Evolutionary conservation across 495 filamentous ascomycete species (phyloP).

Genomic region (Aspergillus sparsus): DNA sequence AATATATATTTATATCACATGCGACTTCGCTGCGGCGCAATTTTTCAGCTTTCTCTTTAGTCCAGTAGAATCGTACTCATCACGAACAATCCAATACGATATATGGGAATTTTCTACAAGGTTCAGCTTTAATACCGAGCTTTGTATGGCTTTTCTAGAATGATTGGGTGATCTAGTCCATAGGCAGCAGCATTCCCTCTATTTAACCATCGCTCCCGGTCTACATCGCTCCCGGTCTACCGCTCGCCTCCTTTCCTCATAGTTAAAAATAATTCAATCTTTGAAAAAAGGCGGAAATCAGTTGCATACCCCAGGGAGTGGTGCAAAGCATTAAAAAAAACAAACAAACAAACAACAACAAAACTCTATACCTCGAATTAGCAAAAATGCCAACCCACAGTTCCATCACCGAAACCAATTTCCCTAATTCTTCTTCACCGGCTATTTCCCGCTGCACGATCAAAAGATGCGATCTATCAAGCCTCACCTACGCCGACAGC

Average conservation of each 20-base stretch:
- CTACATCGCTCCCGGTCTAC: not conserved
- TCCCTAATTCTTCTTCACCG: constrained; percentile 19
- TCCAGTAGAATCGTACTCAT: not conserved
- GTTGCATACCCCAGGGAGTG: too few relatives aligned
- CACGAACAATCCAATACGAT: not conserved
- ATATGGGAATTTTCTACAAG: not conserved
- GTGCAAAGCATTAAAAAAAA: not conserved
- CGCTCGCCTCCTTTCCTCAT: not conserved
- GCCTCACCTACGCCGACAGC: constrained; percentile 20
- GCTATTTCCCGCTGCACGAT: constrained; percentile 26
- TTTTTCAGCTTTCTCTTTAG: too few relatives aligned
- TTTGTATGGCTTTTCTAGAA: not conserved
- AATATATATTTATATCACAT: too few relatives aligned
- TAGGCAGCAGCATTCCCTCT: constrained; percentile 13
- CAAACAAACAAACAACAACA: not conserved
- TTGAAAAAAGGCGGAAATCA: too few relatives aligned
- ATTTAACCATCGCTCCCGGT: not conserved
- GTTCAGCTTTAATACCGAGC: not conserved
- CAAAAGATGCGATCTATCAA: constrained; percentile 20
- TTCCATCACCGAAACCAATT: constrained; percentile 4
- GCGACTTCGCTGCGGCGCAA: too few relatives aligned
- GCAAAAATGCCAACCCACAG: constrained; percentile 14
- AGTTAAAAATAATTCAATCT: not conserved
- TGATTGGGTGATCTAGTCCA: constrained; percentile 2
- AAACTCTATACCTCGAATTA: not conserved